Base-by-base conservation (phyloP, 2,329 filamentous ascomycete species). In the Beauveria sp. region DNA sequence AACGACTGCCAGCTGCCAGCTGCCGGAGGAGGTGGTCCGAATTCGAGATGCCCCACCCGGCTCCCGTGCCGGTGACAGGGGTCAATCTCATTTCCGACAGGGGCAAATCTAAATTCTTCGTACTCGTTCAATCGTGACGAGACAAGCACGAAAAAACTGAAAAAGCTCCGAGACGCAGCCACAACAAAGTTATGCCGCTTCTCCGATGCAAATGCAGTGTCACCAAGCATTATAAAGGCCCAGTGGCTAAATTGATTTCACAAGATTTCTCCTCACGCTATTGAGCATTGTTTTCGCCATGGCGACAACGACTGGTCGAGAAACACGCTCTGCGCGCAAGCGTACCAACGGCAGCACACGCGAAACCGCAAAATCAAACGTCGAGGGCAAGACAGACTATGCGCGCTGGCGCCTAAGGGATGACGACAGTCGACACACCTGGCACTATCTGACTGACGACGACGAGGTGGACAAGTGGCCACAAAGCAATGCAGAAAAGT, bases 401-500 rank as follows among this genome's bases (percentile, higher is more conserved):
- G 83, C 85, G 8, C 82, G 89, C 74, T 99, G 95, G 95, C 85
- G 95, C 64, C 77, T 98, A 72, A 83, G 86, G 64, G 88, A 96
- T 70, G 90, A 96, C 63, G 83, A 85, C 57, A 93, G 95, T 54
- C 83, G 90, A 61, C 92, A 97, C 69, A 96, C 91, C 56, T 99
- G 95, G 95, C 90, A 95, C 69, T 99, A 98, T 71, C 79, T 99
- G 3, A 84, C 85, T 10, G 88, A 95, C 60, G 82, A 86, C 26
- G 81, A 90, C 63, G 86, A 90, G 61, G 76, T 81, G 8, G 79
- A 89, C 67, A 77, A 84, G 62, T 97, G 93, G 93, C 92, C 93
- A 5, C 93, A 97, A 76, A 89, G 85, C 26, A 81, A 80, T 61
- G 91, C 92, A n/a, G 96, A 99, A 72, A 96, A 91, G 74, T 96